These are phyloP conservation scores for Sclerotinia spermophila DNA, from an alignment of 2,329 filamentous ascomycete genomes.

Conservation along the genomic window DNA sequence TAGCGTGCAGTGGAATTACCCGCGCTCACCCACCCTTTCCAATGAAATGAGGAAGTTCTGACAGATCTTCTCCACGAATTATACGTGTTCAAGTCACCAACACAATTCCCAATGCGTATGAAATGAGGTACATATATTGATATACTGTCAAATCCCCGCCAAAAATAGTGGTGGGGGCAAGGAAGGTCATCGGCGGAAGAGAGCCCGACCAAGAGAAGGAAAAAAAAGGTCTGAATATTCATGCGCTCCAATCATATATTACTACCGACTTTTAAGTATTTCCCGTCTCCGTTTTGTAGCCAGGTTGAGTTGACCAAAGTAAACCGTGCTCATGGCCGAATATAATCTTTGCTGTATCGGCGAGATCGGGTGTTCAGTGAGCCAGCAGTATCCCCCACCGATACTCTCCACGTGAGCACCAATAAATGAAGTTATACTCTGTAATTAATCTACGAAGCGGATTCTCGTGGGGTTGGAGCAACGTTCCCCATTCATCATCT, in stretches of 20 bases:
- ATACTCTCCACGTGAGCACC: too few species aligned
- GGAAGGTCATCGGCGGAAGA: slow-evolving; percentile 18
- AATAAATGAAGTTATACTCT: not conserved
- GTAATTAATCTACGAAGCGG: not conserved
- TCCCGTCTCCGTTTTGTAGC: not conserved
- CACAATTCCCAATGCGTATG: not conserved
- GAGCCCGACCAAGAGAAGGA: slow-evolving; percentile 15
- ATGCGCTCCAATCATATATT: slow-evolving; percentile 21
- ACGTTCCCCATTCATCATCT: not conserved
- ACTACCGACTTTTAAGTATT: not conserved
- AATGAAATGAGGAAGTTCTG: not conserved
- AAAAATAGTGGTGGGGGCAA: slow-evolving; percentile 13
- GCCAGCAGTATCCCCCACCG: not conserved
- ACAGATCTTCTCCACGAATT: slow-evolving; percentile 16
- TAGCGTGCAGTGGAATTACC: slow-evolving; percentile 11
- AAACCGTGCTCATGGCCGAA: not conserved
- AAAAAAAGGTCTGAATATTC: slow-evolving; percentile 1
- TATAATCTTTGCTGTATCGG: not conserved
- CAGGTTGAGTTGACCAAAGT: not conserved
- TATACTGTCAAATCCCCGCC: slow-evolving; percentile 8
- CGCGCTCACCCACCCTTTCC: slow-evolving; percentile 13
- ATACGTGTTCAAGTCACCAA: slow-evolving; percentile 9
- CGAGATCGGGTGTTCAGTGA: not conserved
- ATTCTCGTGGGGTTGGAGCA: not conserved
- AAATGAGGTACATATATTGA: not conserved